Evolutionary conservation across 768 basidiomycete genomes (phyloP).

Genomic region (Melanogaster broomeanus): DNA sequence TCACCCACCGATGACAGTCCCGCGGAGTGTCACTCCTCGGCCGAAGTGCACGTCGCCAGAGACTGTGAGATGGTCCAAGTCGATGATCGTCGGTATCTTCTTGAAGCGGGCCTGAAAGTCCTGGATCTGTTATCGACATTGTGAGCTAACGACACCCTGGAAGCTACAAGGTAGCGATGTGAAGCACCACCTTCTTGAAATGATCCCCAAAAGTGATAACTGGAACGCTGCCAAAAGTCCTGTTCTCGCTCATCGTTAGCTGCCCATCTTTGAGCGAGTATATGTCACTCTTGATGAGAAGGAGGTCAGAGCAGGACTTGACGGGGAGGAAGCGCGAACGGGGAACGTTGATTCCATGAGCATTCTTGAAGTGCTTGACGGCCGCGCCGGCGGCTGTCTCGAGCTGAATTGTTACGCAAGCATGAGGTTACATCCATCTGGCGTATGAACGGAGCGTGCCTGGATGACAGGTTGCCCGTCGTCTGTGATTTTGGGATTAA

Average conservation of each 20-base stretch:
- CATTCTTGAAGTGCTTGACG: constrained; percentile 90
- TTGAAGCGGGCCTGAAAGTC: constrained; percentile 96
- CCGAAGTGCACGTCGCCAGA: constrained; percentile 92
- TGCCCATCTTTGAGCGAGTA: constrained; percentile 90
- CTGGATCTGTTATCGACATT: constrained; percentile 51
- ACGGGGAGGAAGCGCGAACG: constrained; percentile 92
- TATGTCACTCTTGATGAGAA: constrained; percentile 90
- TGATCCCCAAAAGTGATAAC: constrained; percentile 96
- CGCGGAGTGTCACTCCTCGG: constrained; percentile 79
- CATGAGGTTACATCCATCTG: constrained; percentile 7
- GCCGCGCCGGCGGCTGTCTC: constrained; percentile 95
- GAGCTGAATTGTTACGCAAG: constrained; percentile 42
- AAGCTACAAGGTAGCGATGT: background rate
- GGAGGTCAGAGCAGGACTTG: constrained; percentile 83
- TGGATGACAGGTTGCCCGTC: constrained; percentile 86
- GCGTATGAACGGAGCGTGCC: constrained; percentile 32
- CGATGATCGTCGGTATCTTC: constrained; percentile 87
- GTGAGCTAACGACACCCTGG: background rate
- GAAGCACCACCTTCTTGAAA: constrained; percentile 87
- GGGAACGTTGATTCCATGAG: constrained; percentile 94
- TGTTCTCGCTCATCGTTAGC: constrained; percentile 77
- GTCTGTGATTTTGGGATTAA: constrained; percentile 88
- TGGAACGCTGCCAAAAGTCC: constrained; percentile 88
- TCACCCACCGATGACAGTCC: constrained; percentile 77
- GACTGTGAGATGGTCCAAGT: constrained; percentile 93